Base-by-base conservation (phyloP, 495 filamentous ascomycete species). In the Penicillium egyptiacum region DNA sequence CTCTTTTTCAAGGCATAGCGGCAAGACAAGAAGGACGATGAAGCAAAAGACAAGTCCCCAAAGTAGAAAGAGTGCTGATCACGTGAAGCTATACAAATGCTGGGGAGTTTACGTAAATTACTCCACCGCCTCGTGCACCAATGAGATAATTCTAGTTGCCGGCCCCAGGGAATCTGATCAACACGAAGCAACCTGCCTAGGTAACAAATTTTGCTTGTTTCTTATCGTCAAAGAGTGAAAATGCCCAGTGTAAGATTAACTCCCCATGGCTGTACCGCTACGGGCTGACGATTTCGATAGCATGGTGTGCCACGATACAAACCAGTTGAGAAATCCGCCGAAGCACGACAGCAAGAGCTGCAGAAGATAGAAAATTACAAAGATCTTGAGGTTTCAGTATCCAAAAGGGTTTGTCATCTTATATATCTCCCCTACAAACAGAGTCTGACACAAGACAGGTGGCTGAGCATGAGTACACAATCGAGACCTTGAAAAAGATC, bases 341-440 rank as follows among this genome's bases (percentile, higher is more conserved):
- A 89, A 62, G 81, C 86, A 62, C 79, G 81, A 9, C 71, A 80
- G 46, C 82, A 85, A 63, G 91, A 96, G 71, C 80, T 86, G 53
- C 79, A 85, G 52, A 86, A 87, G 72, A 97, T 98, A 65, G 73
- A 78, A 41, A 81, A 86, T 55, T 98, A 98, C 75, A 82, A 82
- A 57, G 74, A 82, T 4, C 77, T 96, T 20, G 88, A 91, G 53
- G 79, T 81, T 37, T 67, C 79, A 11, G 83, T 96, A 16, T 82
- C 84, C 23, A 60, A 73, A 5, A 83, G 81, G 74, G 87, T 89
- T 62, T 2, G 58, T 5, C 5, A 2, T 44, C 41, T 46, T 44
- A 4, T 39, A 9, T 4, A 28, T 10, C 0, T 52, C 4, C 47
- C 4, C 5, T 4, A 25, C 10, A 30, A 41, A 5, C 9, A 8